Evolutionary conservation across 2,329 filamentous ascomycete genomes (phyloP), one percentile per base, ranked within the genome.

Genomic region (Ascosphaera aggregata): DNA sequence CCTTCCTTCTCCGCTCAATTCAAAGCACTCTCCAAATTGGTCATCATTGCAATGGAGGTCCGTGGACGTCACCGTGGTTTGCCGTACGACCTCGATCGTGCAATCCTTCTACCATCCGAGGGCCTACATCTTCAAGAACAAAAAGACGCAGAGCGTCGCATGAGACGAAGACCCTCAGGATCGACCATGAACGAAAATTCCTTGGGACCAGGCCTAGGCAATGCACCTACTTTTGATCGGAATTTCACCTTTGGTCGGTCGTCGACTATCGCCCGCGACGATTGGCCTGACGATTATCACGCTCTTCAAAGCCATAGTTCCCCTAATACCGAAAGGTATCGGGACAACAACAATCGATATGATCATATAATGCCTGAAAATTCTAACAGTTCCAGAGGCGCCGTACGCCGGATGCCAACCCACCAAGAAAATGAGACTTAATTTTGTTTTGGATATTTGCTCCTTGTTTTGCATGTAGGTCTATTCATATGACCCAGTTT

Each of bases 1-100:
- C 69, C 82, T 0, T 84, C 80, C 0, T 82, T 98, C 46, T 84
- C 73, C 22, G 76, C 70, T 0, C 72, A 94, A 47, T 94, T 98
- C 55, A 71, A 67, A 9, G 67, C 75, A 0, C 57, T 92, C 4
- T 70, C 65, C 15, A 76, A 75, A 49, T 62, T 76, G 43, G 63
- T 76, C 45, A 71, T 76, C 47, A 69, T 74, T 43, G 71, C 71
- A 9, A 76, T 76, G 71, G 67, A 73, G 56, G 59, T 76, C 41
- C 69, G 72, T 44, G 72, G 72, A 20, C 62, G 72, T 4, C 72
- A 76, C 48, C 69, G 72, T 59, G 72, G 72, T 22, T 55, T 76
- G 1, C 72, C 72, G 0, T 75, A 76, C 47, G 55, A 82, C 52
- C 56, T 78, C 5, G 76, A 81, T 47, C 69, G 75, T 37, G 76